phyloP scores from a whole-genome alignment of 2,329 filamentous ascomycete species.

The Chaetomium globosum region DNA sequence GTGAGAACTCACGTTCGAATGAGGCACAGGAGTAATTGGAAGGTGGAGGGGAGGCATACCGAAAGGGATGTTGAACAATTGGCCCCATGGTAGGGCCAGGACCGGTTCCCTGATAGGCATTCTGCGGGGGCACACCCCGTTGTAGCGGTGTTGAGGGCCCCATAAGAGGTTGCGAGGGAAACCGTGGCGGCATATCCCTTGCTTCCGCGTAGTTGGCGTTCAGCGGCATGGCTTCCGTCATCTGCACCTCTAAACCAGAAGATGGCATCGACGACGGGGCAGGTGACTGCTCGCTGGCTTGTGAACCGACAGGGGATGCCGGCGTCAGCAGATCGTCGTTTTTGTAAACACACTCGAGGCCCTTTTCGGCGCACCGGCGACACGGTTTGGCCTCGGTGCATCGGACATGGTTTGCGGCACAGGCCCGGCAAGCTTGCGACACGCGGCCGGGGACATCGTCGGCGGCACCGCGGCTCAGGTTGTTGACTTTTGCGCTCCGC shows the following conservation, averaged over 20 bases:
- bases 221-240: neutral
- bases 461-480: slow-evolving; percentile 10
- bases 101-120: neutral
- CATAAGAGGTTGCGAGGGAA: neutral
- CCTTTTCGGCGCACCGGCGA: slow-evolving; percentile 17
- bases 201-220: neutral
- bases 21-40: neutral
- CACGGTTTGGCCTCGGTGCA: slow-evolving; percentile 19
- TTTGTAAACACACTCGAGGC: slow-evolving; percentile 16
- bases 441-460: slow-evolving; percentile 15
- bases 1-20: neutral
- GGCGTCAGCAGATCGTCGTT: slow-evolving; percentile 7
- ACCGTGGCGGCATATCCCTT: neutral
- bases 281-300: neutral
- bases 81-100: neutral
- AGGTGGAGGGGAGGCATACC: neutral
- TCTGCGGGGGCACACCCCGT: neutral
- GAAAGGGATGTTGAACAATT: neutral
- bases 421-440: slow-evolving; percentile 15
- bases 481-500: slow-evolving; percentile 19
- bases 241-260: neutral
- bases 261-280: neutral
- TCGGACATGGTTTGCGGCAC: slow-evolving; percentile 19
- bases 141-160: neutral
- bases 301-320: neutral